phyloP scores from a whole-genome alignment of 2,329 filamentous ascomycete genomes.

The Eutypella sp. region DNA sequence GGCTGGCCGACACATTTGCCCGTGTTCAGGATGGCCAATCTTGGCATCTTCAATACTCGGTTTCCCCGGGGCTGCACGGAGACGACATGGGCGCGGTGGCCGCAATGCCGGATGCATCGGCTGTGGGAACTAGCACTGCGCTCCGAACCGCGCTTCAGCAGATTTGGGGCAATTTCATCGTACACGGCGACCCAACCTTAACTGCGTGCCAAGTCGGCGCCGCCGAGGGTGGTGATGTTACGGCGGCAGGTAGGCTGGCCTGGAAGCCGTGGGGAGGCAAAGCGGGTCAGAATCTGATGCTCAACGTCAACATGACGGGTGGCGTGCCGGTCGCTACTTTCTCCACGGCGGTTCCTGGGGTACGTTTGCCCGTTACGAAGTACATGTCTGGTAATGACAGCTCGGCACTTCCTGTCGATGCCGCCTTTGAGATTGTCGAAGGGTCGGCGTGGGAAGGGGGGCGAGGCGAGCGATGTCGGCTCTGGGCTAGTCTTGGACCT shows the following conservation, averaged over 20 bases:
- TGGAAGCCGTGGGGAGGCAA: conserved; percentile 32
- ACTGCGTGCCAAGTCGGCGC: conserved; percentile 22
- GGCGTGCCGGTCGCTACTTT: conserved; percentile 22
- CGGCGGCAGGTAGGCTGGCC: conserved; percentile 18
- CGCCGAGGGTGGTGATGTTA: conserved; percentile 20
- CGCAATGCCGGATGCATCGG: conserved; percentile 26
- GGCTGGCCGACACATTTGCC: conserved; percentile 41
- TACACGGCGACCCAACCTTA: conserved; percentile 33
- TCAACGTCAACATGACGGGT: conserved; percentile 44
- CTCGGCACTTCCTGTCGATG: conserved; percentile 9
- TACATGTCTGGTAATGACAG: conserved; percentile 30
- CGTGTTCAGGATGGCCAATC: conserved; percentile 18
- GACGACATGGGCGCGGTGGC: conserved; percentile 30
- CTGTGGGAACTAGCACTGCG: conserved; percentile 14
- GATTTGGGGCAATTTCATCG: conserved; percentile 36
- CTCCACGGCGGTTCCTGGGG: conserved; percentile 9
- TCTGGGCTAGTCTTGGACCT: conserved; percentile 32
- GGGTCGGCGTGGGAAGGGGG: conserved; percentile 43
- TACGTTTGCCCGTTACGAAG: conserved; percentile 22
- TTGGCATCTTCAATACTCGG: conserved; percentile 41
- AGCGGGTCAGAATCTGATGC: conserved; percentile 27
- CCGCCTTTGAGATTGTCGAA: conserved; percentile 33
- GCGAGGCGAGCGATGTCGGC: conserved; percentile 39
- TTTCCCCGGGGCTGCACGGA: conserved; percentile 30
- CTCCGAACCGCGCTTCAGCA: conserved; percentile 18